Evolutionary conservation across 352 stramenopile species (phyloP).

Genomic region (Globisporangium parvum): DNA sequence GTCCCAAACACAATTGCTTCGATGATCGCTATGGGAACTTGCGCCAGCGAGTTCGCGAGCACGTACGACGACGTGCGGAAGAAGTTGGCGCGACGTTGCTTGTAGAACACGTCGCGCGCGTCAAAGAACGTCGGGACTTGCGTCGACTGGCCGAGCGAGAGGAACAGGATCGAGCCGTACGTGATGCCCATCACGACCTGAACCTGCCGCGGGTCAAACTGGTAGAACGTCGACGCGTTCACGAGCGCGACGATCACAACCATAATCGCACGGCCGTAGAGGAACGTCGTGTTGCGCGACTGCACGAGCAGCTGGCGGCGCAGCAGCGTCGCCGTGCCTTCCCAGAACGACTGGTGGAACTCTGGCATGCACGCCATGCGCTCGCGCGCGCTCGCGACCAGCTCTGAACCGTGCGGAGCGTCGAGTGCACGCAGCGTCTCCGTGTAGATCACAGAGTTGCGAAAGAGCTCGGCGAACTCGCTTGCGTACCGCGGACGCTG

Average conservation of each 20-base stretch:
- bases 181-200: conserved; percentile 60
- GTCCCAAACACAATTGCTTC: conserved; percentile 75
- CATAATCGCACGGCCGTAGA: conserved; percentile 35
- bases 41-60: conserved; percentile 48
- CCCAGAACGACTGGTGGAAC: conserved; percentile 35
- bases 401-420: conserved; percentile 16
- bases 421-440: conserved; percentile 21
- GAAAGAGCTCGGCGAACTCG: conserved; percentile 28
- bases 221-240: conserved; percentile 35
- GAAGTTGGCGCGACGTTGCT: conserved; percentile 75
- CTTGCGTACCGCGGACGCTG: conserved; percentile 24
- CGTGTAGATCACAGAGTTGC: conserved; percentile 22
- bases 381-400: conserved; percentile 20
- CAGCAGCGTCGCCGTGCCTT: conserved; percentile 27
- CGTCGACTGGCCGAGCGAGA: conserved; percentile 60
- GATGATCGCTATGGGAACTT: conserved; percentile 48
- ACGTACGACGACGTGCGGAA: conserved; percentile 58
- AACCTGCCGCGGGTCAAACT: conserved; percentile 29
- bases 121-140: conserved; percentile 73
- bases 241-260: conserved; percentile 34
- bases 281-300: conserved; percentile 37
- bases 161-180: conserved; percentile 72
- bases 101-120: conserved; percentile 66
- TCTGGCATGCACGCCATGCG: conserved; percentile 33
- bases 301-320: conserved; percentile 57